These are phyloP conservation scores for Tagetes patula DNA, from an alignment of 129 eudicot species.

Conservation along the genomic window DNA sequence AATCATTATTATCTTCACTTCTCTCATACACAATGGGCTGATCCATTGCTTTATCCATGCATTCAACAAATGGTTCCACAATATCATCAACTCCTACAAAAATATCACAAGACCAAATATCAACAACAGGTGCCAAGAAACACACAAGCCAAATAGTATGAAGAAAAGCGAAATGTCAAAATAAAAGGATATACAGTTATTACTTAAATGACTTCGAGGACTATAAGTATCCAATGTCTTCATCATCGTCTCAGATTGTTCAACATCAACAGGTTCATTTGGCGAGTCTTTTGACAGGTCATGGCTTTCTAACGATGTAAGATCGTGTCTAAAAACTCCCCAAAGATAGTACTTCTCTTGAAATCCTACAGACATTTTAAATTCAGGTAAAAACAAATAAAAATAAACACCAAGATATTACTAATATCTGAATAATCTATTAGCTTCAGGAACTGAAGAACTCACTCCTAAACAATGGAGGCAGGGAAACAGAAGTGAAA, in stretches of 20 bases:
- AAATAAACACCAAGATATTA: neutral
- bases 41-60: neutral
- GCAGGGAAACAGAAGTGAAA: slow-evolving; percentile 50
- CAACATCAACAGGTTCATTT: neutral
- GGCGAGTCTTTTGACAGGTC: neutral
- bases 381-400: slow-evolving; percentile 9
- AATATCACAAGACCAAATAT: neutral
- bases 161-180: too few relatives aligned
- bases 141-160: neutral
- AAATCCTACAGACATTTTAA: slow-evolving; percentile 38
- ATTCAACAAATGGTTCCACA: slow-evolving; percentile 4
- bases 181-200: neutral
- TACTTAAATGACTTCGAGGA: slow-evolving; percentile 24
- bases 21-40: neutral
- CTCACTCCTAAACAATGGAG: slow-evolving; percentile 43
- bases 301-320: slow-evolving; percentile 7
- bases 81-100: neutral
- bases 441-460: neutral
- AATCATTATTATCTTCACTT: neutral
- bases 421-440: neutral
- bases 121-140: neutral
- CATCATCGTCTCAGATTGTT: neutral
- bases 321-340: slow-evolving; percentile 37
- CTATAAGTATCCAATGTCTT: slow-evolving; percentile 14
- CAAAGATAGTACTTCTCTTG: slow-evolving; percentile 51